phyloP scores from a whole-genome alignment of 768 basidiomycete species.

The Trametes villosa region DNA sequence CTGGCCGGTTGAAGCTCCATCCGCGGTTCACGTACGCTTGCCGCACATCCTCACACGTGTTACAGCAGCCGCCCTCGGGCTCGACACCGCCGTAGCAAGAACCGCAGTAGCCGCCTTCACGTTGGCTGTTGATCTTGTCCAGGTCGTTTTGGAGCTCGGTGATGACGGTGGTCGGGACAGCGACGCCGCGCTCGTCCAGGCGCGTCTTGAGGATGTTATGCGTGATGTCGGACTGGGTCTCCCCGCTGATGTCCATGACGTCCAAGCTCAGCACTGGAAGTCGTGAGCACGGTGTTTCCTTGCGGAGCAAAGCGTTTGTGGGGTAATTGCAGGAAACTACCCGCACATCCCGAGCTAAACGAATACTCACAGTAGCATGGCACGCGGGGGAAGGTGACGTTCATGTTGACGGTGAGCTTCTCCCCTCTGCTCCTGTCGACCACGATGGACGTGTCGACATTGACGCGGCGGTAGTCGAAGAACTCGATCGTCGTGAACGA shows the following conservation, averaged over 20 bases:
- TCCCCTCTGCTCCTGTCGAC: constrained; percentile 96
- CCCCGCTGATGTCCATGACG: constrained; percentile 98
- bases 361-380: constrained; percentile 89
- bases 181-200: constrained; percentile 59
- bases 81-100: constrained; percentile 92
- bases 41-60: constrained; percentile 94
- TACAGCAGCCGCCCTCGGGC: constrained; percentile 85
- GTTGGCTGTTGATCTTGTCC: constrained; percentile 72
- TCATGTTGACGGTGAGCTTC: constrained; percentile 88
- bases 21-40: constrained; percentile 88
- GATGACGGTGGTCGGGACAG: constrained; percentile 58
- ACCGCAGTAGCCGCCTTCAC: constrained; percentile 78
- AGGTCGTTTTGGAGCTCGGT: constrained; percentile 84
- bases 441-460: constrained; percentile 87
- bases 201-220: constrained; percentile 90
- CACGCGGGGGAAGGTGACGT: constrained; percentile 94
- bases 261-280: constrained; percentile 87
- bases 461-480: constrained; percentile 89
- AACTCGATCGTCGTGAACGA: constrained; percentile 93
- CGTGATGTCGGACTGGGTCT: constrained; percentile 87
- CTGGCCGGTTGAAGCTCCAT: constrained; percentile 94
- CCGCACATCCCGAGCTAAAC: background rate
- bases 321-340: too few relatives aligned
- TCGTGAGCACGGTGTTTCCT: background rate
- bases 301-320: too few relatives aligned